phyloP scores from a whole-genome alignment of 2,329 filamentous ascomycete genomes.

The Coniochaeta sp. region DNA sequence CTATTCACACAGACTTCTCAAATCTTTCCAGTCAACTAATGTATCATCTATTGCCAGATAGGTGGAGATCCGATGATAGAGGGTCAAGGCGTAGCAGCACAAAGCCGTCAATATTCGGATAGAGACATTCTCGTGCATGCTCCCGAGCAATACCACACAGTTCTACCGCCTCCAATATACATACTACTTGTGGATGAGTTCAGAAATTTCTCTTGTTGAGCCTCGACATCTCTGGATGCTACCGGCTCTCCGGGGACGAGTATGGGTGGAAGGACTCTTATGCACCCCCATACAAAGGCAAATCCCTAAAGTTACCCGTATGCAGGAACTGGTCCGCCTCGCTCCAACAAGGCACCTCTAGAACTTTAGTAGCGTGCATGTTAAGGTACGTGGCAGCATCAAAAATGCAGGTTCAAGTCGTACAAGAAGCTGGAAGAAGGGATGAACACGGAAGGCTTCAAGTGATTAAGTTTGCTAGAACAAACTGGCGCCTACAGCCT shows the following conservation, averaged over 20 bases:
- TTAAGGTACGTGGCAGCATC: not conserved
- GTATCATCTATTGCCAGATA: no score
- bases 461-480: not conserved
- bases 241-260: no score
- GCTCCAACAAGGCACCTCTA: not conserved
- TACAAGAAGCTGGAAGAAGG: not conserved
- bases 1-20: no score
- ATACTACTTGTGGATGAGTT: no score
- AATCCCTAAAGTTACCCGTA: not conserved
- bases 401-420: not conserved
- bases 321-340: not conserved
- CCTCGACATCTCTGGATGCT: no score
- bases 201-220: no score
- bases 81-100: no score
- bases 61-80: no score
- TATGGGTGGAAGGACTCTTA: not conserved
- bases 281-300: not conserved
- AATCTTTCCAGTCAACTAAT: no score
- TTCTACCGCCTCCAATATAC: not conserved
- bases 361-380: not conserved
- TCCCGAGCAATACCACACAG: not conserved
- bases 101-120: not conserved
- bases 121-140: not conserved
- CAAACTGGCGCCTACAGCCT: not conserved
- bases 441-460: not conserved